Evolutionary conservation across 768 basidiomycete species (phyloP).

Genomic region (Gelatoporia subvermispora): DNA sequence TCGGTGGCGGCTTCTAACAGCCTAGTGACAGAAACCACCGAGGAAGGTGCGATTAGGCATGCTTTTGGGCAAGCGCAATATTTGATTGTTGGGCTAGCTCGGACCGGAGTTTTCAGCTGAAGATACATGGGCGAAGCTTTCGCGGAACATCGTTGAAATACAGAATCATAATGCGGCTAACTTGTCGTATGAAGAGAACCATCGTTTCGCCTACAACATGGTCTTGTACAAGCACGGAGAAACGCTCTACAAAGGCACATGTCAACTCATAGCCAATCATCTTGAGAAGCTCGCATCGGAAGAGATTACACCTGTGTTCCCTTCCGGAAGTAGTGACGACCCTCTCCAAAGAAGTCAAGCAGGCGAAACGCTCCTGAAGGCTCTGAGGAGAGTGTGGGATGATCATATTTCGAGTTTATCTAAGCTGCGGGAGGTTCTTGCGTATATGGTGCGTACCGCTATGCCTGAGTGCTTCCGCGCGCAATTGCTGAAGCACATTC

Average conservation of each 20-base stretch:
- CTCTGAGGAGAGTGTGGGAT: conserved; percentile 83
- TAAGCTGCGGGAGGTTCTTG: conserved; percentile 84
- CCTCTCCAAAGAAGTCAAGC: conserved; percentile 74
- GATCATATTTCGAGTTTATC: conserved; percentile 88
- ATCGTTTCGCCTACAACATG: conserved; percentile 92
- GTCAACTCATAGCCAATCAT: conserved; percentile 73
- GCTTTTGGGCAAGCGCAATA: not conserved
- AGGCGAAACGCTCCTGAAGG: conserved; percentile 81
- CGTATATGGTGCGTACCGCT: conserved; percentile 76
- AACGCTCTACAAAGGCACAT: conserved; percentile 83
- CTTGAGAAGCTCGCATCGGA: conserved; percentile 73
- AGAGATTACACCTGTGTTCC: conserved; percentile 79
- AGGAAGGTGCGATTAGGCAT: conserved; percentile 34
- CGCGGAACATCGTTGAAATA: conserved; percentile 88
- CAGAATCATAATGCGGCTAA: conserved; percentile 89
- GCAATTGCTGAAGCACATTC: conserved; percentile 10
- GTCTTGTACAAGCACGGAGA: conserved; percentile 83
- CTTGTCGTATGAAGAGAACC: conserved; percentile 90
- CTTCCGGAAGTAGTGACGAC: conserved; percentile 62
- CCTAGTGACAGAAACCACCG: conserved; percentile 36
- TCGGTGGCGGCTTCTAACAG: not conserved
- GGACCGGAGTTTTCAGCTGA: conserved; percentile 73
- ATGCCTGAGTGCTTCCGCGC: not conserved
- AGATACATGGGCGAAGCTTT: conserved; percentile 77
- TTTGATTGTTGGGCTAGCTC: conserved; percentile 39